Percentiles rank a stretch among this genome's conserved stretches.
These are phyloP conservation scores for Cladophialophora carrionii DNA, from an alignment of 2,329 filamentous ascomycete species.

Conservation along the genomic window DNA sequence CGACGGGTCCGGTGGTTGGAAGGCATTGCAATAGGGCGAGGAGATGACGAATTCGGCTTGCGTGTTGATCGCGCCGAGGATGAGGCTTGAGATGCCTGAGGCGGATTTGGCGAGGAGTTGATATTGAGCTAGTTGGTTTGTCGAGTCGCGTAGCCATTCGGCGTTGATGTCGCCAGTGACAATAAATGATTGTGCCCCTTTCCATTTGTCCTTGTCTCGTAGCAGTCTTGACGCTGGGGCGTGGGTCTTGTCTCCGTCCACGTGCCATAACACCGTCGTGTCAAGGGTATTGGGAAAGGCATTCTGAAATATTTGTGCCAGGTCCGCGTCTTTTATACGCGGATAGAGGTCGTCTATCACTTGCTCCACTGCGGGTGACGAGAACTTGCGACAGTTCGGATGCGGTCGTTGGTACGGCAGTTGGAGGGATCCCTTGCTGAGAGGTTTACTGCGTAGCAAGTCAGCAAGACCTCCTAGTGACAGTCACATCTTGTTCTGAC, in stretches of 20 bases:
- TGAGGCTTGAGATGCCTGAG: slow-evolving; percentile 73
- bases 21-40: slow-evolving; percentile 96
- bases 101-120: slow-evolving; percentile 83
- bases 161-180: slow-evolving; percentile 93
- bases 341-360: slow-evolving; percentile 82
- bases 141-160: slow-evolving; percentile 86
- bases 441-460: slow-evolving; percentile 63
- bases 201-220: slow-evolving; percentile 68
- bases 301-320: slow-evolving; percentile 92
- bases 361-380: slow-evolving; percentile 81
- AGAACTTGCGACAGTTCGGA: slow-evolving; percentile 82
- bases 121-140: slow-evolving; percentile 91
- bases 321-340: slow-evolving; percentile 79
- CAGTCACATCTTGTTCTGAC: slow-evolving; percentile 18
- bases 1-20: slow-evolving; percentile 88
- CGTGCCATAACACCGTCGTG: slow-evolving; percentile 87
- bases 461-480: slow-evolving; percentile 13
- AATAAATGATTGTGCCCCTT: slow-evolving; percentile 86
- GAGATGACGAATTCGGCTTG: slow-evolving; percentile 93
- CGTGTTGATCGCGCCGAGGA: slow-evolving; percentile 92
- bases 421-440: slow-evolving; percentile 75
- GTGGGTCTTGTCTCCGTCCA: slow-evolving; percentile 57
- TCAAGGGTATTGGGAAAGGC: slow-evolving; percentile 90
- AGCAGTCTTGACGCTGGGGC: slow-evolving; percentile 45
- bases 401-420: slow-evolving; percentile 87